Conservation (phyloP, 257 asterid species). For the Coffea canephora region DNA sequence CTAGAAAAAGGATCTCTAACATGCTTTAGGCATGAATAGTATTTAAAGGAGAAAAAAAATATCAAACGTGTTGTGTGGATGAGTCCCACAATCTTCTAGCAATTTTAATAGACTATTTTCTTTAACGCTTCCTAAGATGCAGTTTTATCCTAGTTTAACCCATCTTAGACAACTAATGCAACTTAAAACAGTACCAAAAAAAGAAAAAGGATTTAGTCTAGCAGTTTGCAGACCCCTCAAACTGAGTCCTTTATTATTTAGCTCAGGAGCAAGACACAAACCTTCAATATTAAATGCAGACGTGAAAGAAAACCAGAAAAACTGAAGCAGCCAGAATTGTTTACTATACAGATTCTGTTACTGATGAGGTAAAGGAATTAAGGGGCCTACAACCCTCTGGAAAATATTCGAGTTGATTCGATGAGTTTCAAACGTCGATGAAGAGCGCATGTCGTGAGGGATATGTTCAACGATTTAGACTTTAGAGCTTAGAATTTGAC, state of each 20-base stretch:
- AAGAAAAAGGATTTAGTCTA: not conserved
- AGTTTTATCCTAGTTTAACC: not conserved
- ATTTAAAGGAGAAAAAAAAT: no score
- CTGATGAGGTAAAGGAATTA: conserved; percentile 32
- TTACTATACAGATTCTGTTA: conserved; percentile 31
- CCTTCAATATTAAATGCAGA: conserved; percentile 24
- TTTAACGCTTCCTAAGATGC: not conserved
- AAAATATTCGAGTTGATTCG: conserved; percentile 25
- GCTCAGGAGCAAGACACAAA: conserved; percentile 23
- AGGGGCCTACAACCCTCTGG: conserved; percentile 33
- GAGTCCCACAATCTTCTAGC: not conserved
- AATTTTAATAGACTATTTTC: not conserved
- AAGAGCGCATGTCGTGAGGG: conserved; percentile 31
- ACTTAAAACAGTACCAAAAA: not conserved
- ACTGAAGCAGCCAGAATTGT: conserved; percentile 29
- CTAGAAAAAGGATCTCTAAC: not conserved
- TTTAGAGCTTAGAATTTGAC: conserved; percentile 32
- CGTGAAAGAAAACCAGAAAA: conserved; percentile 27
- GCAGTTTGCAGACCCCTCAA: conserved; percentile 12
- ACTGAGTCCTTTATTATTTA: not conserved
- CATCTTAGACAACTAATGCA: not conserved
- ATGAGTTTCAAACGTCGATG: conserved; percentile 33
- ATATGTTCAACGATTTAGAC: conserved; percentile 36
- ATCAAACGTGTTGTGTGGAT: not conserved
- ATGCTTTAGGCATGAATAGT: not conserved